Base-by-base conservation (phyloP, 768 basidiomycete species). In the Russula vinacea region DNA sequence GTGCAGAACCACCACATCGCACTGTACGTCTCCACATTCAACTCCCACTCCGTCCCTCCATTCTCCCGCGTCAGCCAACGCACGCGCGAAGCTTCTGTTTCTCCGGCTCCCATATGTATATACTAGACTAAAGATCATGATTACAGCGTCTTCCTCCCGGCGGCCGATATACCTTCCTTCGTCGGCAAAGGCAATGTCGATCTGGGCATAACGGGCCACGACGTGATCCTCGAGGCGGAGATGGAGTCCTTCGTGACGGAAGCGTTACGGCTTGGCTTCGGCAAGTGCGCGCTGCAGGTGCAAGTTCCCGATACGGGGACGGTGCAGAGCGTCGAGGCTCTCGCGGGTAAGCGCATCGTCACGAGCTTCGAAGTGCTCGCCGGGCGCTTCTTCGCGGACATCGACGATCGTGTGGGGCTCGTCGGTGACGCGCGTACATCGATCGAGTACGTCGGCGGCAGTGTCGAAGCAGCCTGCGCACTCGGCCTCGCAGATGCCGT, bases 121-220 rank as follows among this genome's bases (percentile, higher is more conserved):
- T 14, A 35, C 49, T 5, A 26, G 0, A 2, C 2, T n/a, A 45
- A n/a, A 11, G 19, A 45, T 3, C 14, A 50, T 50, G 17, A 39
- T 55, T 55, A 14, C 74, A 98, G 96, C 8, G 89, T 99, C 26
- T 98, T 99, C 77, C 88, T 98, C 26, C 95, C 97, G 26, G 97
- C 97, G 1, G 81, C 90, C 6, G 97, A 99, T 72, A 99, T 99
- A 67, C 95, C 97, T 11, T 96, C 94, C 33, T 99, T 98, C 76
- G 97, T 99, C 51, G 97, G 94, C 49, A 94, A 96, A 74, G 97
- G 97, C 55, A 90, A 94, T 72, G 90, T 99, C 71, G 92, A 98
- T 70, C 81, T 99, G 50, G 97, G 97, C 7, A 97, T 99, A 70
- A 98, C 97, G 10, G 97, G 97, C 5, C 94, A 98, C 77, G 97